Evolutionary conservation across 176 grass and related monocot species (phyloP).

Genomic region (Avena eriantha): DNA sequence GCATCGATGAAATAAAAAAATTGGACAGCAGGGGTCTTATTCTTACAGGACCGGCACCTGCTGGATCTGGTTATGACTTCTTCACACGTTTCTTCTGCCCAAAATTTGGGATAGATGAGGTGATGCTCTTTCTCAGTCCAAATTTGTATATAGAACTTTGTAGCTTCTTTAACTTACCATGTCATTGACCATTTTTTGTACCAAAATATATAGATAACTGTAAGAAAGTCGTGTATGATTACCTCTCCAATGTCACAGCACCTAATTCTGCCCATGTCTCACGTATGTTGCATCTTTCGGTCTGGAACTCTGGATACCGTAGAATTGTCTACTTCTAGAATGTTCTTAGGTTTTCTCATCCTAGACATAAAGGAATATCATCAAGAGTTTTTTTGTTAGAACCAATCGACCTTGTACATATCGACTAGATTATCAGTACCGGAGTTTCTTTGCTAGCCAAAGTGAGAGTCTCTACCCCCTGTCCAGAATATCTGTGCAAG

Average conservation of each 20-base stretch:
- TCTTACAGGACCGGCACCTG: conserved; percentile 60
- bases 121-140: conserved; percentile 36
- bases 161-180: not conserved
- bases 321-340: not conserved
- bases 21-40: conserved; percentile 56
- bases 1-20: conserved; percentile 54
- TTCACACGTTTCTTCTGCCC: conserved; percentile 72
- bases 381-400: not conserved
- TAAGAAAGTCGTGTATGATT: not conserved
- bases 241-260: not conserved
- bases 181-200: not conserved
- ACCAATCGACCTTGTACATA: not conserved
- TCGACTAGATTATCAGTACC: not conserved
- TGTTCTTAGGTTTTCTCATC: not conserved
- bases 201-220: not conserved
- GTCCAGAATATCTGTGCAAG: not conserved
- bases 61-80: conserved; percentile 79
- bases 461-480: not conserved
- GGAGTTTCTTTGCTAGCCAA: not conserved
- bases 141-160: not conserved
- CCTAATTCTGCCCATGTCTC: not conserved
- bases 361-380: not conserved
- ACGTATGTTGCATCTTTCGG: not conserved
- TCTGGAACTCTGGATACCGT: not conserved
- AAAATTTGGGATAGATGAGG: conserved; percentile 75